Conservation (phyloP, 768 basidiomycete species). For the Rhodotorula paludigena region DNA sequence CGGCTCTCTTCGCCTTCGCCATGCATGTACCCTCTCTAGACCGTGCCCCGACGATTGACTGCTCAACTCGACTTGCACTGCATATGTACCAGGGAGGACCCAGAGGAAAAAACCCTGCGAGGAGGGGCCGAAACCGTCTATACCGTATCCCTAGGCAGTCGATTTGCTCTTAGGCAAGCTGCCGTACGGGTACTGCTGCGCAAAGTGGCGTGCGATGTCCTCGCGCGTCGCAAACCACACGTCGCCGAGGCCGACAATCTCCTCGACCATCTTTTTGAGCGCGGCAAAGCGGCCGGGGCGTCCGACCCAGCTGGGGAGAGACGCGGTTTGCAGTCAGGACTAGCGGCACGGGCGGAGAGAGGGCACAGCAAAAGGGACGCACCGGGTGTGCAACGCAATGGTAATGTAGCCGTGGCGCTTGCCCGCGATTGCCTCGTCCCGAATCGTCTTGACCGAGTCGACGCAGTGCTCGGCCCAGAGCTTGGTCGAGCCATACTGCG, state of each 20-base stretch:
- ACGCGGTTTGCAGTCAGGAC: too few relatives aligned
- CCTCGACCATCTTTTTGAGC: constrained; percentile 40
- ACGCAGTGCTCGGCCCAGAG: constrained; percentile 41
- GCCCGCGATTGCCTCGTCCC: constrained; percentile 41
- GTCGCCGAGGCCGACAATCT: constrained; percentile 39
- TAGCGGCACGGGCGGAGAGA: not conserved
- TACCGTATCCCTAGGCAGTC: too few relatives aligned
- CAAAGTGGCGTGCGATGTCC: constrained; percentile 4
- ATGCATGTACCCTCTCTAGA: not conserved
- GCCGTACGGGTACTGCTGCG: not conserved
- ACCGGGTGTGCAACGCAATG: constrained; percentile 40
- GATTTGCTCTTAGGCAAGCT: not conserved
- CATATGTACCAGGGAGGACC: too few relatives aligned
- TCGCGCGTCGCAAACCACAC: constrained; percentile 44
- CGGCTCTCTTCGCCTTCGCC: too few relatives aligned
- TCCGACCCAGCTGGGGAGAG: constrained; percentile 29
- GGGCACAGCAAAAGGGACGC: constrained; percentile 29
- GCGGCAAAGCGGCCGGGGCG: constrained; percentile 43
- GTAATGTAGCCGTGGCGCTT: constrained; percentile 38
- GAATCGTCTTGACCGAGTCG: constrained; percentile 28
- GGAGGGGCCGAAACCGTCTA: too few relatives aligned
- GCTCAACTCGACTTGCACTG: too few relatives aligned
- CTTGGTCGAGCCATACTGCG: constrained; percentile 39
- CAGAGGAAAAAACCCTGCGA: too few relatives aligned
- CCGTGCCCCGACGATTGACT: too few relatives aligned